Evolutionary conservation across 176 grass and related monocot species (phyloP).

Genomic region (Oropetium thomaeum): DNA sequence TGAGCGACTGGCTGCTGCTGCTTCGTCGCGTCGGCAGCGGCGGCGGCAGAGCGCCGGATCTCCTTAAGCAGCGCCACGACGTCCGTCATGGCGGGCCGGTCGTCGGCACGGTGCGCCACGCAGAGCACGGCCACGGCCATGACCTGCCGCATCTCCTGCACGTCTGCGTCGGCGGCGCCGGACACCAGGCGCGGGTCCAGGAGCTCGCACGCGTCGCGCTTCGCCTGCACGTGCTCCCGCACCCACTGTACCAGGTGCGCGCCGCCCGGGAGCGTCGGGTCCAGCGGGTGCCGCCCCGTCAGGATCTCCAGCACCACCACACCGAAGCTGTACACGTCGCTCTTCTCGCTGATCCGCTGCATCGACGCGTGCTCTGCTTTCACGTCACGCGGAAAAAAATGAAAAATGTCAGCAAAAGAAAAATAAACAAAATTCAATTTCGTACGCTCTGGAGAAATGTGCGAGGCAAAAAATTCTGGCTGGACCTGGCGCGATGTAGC

Average conservation of each 20-base stretch:
- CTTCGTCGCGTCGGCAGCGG: neutral
- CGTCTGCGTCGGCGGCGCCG: conserved; percentile 38
- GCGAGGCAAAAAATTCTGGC: neutral
- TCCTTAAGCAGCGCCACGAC: conserved; percentile 76
- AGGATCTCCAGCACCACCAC: conserved; percentile 81
- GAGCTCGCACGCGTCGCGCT: conserved; percentile 48
- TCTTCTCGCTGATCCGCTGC: conserved; percentile 83
- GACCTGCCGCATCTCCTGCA: conserved; percentile 83
- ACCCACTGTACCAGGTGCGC: conserved; percentile 89
- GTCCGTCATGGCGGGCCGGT: conserved; percentile 82
- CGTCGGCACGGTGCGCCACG: conserved; percentile 55
- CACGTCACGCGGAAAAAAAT: neutral
- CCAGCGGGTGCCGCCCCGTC: conserved; percentile 81
- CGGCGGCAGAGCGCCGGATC: conserved; percentile 51
- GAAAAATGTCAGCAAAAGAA: neutral
- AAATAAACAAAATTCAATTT: no score
- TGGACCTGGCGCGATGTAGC: conserved; percentile 93
- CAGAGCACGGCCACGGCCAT: conserved; percentile 64
- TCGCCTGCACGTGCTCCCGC: conserved; percentile 56
- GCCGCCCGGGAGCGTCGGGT: conserved; percentile 72
- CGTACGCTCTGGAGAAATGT: no score
- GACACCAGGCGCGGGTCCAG: conserved; percentile 61
- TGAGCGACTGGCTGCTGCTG: neutral
- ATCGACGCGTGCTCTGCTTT: conserved; percentile 78
- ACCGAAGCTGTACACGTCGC: conserved; percentile 95